These are phyloP conservation scores for Leccinellum luteum DNA, from an alignment of 768 basidiomycete species.

Conservation along the genomic window DNA sequence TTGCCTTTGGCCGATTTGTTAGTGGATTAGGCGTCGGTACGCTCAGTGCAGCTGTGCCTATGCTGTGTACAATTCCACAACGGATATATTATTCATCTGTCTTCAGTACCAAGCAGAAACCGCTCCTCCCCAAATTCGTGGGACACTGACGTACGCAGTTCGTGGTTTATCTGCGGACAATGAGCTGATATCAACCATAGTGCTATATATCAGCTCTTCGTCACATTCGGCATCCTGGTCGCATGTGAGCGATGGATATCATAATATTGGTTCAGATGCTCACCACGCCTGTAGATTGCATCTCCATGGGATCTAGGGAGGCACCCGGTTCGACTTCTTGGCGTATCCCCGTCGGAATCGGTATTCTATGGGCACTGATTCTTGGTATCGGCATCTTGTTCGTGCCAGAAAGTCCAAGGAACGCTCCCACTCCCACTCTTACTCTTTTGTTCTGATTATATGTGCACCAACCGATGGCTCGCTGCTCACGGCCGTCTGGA, in stretches of 20 bases:
- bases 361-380: conserved; percentile 60
- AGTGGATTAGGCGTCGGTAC: conserved; percentile 69
- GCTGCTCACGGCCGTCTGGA: conserved; percentile 45
- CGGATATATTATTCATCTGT: conserved; percentile 2
- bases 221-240: conserved; percentile 68
- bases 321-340: conserved; percentile 50
- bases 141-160: conserved; percentile 47
- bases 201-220: conserved; percentile 61
- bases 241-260: conserved; percentile 42
- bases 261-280: neutral
- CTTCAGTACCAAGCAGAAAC: conserved; percentile 67
- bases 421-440: conserved; percentile 2
- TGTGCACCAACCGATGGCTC: conserved; percentile 46
- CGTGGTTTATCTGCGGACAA: neutral
- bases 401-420: conserved; percentile 67
- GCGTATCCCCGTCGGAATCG: conserved; percentile 60
- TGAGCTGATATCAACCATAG: conserved; percentile 4
- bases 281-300: conserved; percentile 42
- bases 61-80: conserved; percentile 38
- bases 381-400: conserved; percentile 63
- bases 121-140: conserved; percentile 68
- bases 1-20: conserved; percentile 63
- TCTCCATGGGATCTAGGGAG: conserved; percentile 64
- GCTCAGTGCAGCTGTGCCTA: conserved; percentile 64
- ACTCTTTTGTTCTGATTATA: neutral